These are phyloP conservation scores for Mytilinidion resinicola DNA, from an alignment of 495 filamentous ascomycete species.

Conservation along the genomic window DNA sequence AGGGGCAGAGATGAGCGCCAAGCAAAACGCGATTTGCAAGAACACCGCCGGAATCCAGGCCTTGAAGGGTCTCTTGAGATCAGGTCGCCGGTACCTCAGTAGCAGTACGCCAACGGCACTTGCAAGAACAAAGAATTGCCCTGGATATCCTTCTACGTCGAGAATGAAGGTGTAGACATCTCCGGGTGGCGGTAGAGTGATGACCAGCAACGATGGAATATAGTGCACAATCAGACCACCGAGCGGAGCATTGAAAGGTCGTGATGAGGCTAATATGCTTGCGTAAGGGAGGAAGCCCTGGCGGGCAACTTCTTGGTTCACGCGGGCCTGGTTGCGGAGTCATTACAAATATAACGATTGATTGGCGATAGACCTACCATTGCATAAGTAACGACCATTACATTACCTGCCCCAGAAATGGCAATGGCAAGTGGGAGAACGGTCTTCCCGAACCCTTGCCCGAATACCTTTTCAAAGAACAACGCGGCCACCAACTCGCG, in stretches of 20 bases:
- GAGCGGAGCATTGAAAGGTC: constrained; percentile 61
- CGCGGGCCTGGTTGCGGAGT: constrained; percentile 47
- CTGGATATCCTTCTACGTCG: constrained; percentile 65
- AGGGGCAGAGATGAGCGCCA: constrained; percentile 48
- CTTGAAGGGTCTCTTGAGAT: constrained; percentile 61
- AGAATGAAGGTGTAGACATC: constrained; percentile 69
- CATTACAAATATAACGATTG: background rate
- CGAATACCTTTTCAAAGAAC: constrained; percentile 64
- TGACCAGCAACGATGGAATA: constrained; percentile 60
- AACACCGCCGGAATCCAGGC: constrained; percentile 55
- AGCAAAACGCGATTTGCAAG: constrained; percentile 41
- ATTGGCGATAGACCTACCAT: constrained; percentile 5
- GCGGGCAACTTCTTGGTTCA: constrained; percentile 63
- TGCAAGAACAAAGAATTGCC: constrained; percentile 54
- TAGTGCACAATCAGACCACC: constrained; percentile 63
- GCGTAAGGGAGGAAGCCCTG: constrained; percentile 67
- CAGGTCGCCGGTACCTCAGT: constrained; percentile 54
- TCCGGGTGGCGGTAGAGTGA: constrained; percentile 55
- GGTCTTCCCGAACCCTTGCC: constrained; percentile 47
- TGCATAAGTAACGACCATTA: constrained; percentile 68
- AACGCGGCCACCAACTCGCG: constrained; percentile 63
- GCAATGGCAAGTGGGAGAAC: constrained; percentile 61
- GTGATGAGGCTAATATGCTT: constrained; percentile 53
- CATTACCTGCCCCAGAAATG: constrained; percentile 62
- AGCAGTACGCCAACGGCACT: constrained; percentile 54